Evolutionary conservation across 345 rosid species (phyloP).

Genomic region (Draba incana): DNA sequence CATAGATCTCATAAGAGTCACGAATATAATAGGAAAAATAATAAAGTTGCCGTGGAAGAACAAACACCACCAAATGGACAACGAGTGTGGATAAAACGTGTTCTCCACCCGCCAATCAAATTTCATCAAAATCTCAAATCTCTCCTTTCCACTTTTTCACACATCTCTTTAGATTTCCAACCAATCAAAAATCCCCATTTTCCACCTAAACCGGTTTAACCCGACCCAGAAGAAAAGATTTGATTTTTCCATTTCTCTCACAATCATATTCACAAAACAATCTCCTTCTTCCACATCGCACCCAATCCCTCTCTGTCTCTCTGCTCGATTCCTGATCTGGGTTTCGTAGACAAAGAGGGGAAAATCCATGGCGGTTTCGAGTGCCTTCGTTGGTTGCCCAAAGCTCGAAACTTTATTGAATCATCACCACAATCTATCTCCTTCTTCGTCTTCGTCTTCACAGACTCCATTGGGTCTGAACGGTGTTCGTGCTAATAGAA

Average conservation of each 20-base stretch:
- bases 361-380: conserved; percentile 50
- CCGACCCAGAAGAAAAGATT: conserved; percentile 22
- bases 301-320: conserved; percentile 39
- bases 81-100: conserved; percentile 74
- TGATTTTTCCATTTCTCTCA: conserved; percentile 11
- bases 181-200: conserved; percentile 23
- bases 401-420: conserved; percentile 52
- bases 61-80: conserved; percentile 30
- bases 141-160: not conserved
- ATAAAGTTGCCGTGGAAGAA: conserved; percentile 31
- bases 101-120: conserved; percentile 63
- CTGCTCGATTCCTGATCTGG: conserved; percentile 29
- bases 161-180: conserved; percentile 16
- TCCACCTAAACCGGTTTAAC: conserved; percentile 39
- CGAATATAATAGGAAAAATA: conserved; percentile 10
- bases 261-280: conserved; percentile 29
- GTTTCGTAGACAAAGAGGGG: conserved; percentile 26
- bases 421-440: conserved; percentile 41
- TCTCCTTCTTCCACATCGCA: conserved; percentile 41
- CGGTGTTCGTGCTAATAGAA: conserved; percentile 38
- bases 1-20: conserved; percentile 19
- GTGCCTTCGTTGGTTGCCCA: conserved; percentile 50
- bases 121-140: conserved; percentile 32
- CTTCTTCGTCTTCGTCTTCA: conserved; percentile 39
- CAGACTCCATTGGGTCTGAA: conserved; percentile 41